Base-by-base conservation (phyloP, 257 asterid genomes). In the Nicotiana paniculata region DNA sequence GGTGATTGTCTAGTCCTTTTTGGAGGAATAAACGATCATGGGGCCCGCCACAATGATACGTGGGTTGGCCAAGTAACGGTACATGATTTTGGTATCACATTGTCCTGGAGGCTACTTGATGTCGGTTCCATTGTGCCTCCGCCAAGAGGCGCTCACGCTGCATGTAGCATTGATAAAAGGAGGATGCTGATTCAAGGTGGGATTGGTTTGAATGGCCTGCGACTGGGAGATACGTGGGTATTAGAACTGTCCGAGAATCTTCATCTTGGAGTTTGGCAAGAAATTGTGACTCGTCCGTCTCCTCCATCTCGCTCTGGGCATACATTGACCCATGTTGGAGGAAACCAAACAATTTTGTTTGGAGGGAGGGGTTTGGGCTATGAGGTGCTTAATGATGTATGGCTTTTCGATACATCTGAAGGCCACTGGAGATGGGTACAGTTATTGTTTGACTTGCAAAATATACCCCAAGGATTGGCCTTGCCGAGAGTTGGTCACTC, bases 401-500 rank as follows among this genome's bases (percentile, higher is more conserved):
- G 99, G 98, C 82, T 92, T 11, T 88, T 92, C 9, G 93, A 89
- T 77, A 84, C 83, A 39, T 85, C 88, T 4, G 89, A 87, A 28
- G 91, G 91, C 15, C 77, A 82, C 51, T 86, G 89, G 88, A 87
- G 86, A 87, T 96, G 99, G 99, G 81, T 84, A 32, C 93, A 94
- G 53, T 57, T 93, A 79, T 35, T 69, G 0, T 90, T 89, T 62
- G 97, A 96, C 43, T 35, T 85, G 88, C 87, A 84, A 67, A 90
- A 82, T 46, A 64, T 93, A 12, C 97, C 97, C 63, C 92, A 87
- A 30, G 97, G 98, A 15, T 79, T 85, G 46, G 81, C 93, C 17
- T 91, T 94, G 39, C 94, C 99, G 3, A 89, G 97, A 24, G 98
- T 94, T 32, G 99, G 99, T 18, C 99, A 96, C 92, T 92, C 99